Conservation (phyloP, 225 moss, liverwort and hornwort species). For the Ulota crispa region DNA sequence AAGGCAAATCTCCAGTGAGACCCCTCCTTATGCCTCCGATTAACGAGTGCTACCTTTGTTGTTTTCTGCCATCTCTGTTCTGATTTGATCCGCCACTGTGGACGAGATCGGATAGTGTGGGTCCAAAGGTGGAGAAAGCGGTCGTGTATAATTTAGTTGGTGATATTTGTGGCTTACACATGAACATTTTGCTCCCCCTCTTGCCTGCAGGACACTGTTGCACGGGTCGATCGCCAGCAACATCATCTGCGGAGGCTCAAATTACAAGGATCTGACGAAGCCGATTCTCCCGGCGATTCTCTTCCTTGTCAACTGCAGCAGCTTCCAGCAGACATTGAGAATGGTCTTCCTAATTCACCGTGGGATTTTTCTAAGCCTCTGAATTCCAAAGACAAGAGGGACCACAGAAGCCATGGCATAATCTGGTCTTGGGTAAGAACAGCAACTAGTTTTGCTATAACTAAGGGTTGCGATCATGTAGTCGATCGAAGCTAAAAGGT, state of each 20-base stretch:
- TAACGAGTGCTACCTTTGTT: background rate
- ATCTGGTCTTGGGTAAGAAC: constrained; percentile 35
- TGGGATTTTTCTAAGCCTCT: constrained; percentile 15
- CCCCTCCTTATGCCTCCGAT: background rate
- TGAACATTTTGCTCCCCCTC: constrained; percentile 13
- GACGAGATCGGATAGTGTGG: constrained; percentile 8
- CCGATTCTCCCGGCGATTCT: too few relatives aligned
- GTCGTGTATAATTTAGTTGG: background rate
- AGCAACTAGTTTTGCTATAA: background rate
- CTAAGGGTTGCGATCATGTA: background rate
- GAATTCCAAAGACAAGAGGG: constrained; percentile 16
- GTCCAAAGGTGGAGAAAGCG: background rate
- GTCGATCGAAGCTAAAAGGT: background rate
- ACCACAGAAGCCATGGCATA: constrained; percentile 19
- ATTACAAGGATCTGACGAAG: constrained; percentile 43
- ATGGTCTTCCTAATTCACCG: constrained; percentile 15
- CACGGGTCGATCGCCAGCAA: constrained; percentile 61
- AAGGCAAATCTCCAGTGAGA: background rate
- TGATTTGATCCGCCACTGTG: constrained; percentile 6
- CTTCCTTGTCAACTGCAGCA: constrained; percentile 17
- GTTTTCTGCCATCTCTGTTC: background rate
- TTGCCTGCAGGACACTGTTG: constrained; percentile 59
- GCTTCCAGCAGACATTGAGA: constrained; percentile 1
- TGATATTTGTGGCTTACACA: background rate
- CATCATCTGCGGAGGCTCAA: constrained; percentile 57